Evolutionary conservation across 441 rosid species (phyloP).

Genomic region (Pelargonium exstipulatum): DNA sequence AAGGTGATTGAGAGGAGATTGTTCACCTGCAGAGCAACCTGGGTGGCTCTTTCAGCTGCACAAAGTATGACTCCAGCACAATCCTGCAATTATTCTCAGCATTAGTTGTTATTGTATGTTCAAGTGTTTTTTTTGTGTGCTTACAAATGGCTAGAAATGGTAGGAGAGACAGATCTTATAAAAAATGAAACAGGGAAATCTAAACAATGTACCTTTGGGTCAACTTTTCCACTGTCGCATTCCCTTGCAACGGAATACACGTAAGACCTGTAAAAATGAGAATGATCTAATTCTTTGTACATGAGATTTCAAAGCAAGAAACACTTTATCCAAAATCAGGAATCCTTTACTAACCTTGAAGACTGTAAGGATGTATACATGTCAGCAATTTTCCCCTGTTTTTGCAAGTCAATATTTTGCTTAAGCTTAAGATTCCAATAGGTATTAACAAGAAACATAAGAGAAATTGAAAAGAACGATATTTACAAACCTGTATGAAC

Average conservation of each 20-base stretch:
- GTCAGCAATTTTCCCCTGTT: slow-evolving; percentile 92
- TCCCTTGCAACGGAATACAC: slow-evolving; percentile 88
- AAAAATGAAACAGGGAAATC: not conserved
- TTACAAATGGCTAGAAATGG: not conserved
- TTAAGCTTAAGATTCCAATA: not conserved
- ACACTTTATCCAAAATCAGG: not conserved
- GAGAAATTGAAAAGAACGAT: slow-evolving; percentile 4
- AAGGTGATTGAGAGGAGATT: slow-evolving; percentile 8
- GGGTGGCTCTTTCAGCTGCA: slow-evolving; percentile 94
- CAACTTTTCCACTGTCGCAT: slow-evolving; percentile 69
- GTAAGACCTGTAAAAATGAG: slow-evolving; percentile 54
- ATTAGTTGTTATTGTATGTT: not conserved
- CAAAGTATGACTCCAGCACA: slow-evolving; percentile 91
- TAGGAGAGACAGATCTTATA: no score
- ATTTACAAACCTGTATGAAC: slow-evolving; percentile 66
- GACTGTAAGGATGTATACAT: slow-evolving; percentile 89
- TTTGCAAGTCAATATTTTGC: not conserved
- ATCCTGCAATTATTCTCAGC: slow-evolving; percentile 38
- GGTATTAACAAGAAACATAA: not conserved
- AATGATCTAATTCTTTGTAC: slow-evolving; percentile 13
- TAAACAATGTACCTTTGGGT: slow-evolving; percentile 58
- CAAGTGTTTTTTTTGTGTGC: not conserved
- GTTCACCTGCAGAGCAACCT: slow-evolving; percentile 84
- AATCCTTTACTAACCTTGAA: slow-evolving; percentile 49
- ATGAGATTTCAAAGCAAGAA: slow-evolving; percentile 12